Percentiles rank a stretch among this genome's conserved stretches.
phyloP scores from a whole-genome alignment of 805 yeast species.

The Ascoidea rubescens region DNA sequence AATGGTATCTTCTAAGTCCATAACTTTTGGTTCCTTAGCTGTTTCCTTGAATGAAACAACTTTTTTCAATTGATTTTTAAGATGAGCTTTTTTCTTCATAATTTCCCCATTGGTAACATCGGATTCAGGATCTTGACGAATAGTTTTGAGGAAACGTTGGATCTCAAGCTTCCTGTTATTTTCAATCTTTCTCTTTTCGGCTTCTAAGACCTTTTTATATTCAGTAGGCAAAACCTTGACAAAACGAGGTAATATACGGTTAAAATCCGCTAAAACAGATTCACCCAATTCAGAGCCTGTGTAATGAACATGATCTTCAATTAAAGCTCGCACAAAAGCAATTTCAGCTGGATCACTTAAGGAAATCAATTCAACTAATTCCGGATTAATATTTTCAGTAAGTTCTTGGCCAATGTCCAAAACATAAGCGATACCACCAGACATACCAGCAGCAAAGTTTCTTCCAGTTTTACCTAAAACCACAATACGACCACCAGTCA shows the following conservation, averaged over 20 bases:
- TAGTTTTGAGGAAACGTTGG: slow-evolving; percentile 52
- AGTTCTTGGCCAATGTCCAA: slow-evolving; percentile 89
- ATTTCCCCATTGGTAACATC: slow-evolving; percentile 89
- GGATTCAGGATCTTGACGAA: slow-evolving; percentile 55
- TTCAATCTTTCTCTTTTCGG: slow-evolving; percentile 54
- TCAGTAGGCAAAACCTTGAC: slow-evolving; percentile 90
- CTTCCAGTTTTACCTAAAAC: slow-evolving; percentile 87
- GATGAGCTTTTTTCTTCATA: slow-evolving; percentile 38
- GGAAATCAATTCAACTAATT: slow-evolving; percentile 66
- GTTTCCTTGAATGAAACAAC: slow-evolving; percentile 19
- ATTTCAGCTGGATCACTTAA: slow-evolving; percentile 82
- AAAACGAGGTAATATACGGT: slow-evolving; percentile 74
- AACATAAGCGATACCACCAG: slow-evolving; percentile 98
- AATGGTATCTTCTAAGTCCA: slow-evolving; percentile 83
- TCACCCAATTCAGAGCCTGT: slow-evolving; percentile 87
- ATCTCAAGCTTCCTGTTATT: slow-evolving; percentile 44
- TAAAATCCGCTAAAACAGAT: slow-evolving; percentile 71
- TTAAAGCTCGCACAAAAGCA: slow-evolving; percentile 83
- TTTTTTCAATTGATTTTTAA: slow-evolving; percentile 13
- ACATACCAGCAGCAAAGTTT: slow-evolving; percentile 89
- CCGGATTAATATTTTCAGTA: slow-evolving; percentile 60
- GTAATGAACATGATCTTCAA: slow-evolving; percentile 92
- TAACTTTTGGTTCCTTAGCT: slow-evolving; percentile 62
- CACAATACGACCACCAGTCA: slow-evolving; percentile 98
- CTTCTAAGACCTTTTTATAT: slow-evolving; percentile 78